Percentiles rank a stretch among this genome's conserved stretches.
Evolutionary conservation across 2,329 filamentous ascomycete species (phyloP).

Genomic region (Neofusicoccum sp.): DNA sequence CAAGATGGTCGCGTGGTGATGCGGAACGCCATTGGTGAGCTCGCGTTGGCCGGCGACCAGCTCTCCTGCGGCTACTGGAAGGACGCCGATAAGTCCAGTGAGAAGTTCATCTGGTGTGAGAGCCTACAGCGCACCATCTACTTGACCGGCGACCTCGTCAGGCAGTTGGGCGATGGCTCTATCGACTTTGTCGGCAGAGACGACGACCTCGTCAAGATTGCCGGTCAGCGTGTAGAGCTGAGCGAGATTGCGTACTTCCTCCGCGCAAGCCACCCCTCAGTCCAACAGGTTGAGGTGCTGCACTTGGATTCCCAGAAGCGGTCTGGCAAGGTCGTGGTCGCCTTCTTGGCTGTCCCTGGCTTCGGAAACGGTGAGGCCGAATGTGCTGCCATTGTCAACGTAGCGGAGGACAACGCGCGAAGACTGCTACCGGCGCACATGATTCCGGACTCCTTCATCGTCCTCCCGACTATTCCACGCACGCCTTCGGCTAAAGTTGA

Average conservation of each 20-base stretch:
- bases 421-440: conserved; percentile 19
- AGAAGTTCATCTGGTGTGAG: conserved; percentile 32
- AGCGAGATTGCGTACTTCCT: conserved; percentile 20
- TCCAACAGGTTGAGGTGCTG: conserved; percentile 15
- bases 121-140: conserved; percentile 16
- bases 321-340: conserved; percentile 28
- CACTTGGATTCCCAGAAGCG: conserved; percentile 12
- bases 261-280: neutral
- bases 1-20: conserved; percentile 24
- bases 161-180: conserved; percentile 18
- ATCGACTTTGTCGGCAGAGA: conserved; percentile 22
- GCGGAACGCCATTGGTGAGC: conserved; percentile 32
- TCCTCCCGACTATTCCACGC: conserved; percentile 15
- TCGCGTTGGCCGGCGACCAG: conserved; percentile 38
- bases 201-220: conserved; percentile 22
- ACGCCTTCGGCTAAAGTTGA: conserved; percentile 28
- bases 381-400: conserved; percentile 9
- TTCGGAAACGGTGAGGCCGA: neutral
- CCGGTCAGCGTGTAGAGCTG: conserved; percentile 20
- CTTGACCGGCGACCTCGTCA: conserved; percentile 21
- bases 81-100: conserved; percentile 29
- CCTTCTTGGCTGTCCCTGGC: conserved; percentile 31
- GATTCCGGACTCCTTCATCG: conserved; percentile 19
- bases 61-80: conserved; percentile 36
- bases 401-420: neutral